Evolutionary conservation across 345 rosid species (phyloP).

Genomic region (Erucastrum elatum): DNA sequence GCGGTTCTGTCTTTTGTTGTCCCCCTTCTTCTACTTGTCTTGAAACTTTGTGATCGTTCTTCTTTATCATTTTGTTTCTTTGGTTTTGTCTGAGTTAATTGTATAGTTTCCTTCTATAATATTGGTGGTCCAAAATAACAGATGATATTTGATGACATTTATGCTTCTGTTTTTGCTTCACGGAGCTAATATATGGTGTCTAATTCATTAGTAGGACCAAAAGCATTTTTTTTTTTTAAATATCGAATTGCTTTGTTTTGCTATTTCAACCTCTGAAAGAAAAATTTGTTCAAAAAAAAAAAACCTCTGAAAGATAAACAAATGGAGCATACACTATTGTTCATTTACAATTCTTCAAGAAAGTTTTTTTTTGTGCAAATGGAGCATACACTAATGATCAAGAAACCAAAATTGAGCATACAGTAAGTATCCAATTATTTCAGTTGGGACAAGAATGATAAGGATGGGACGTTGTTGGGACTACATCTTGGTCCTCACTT

Average conservation of each 20-base stretch:
- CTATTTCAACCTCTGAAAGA: not conserved
- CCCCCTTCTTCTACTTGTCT: slow-evolving; percentile 10
- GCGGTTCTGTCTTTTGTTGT: not conserved
- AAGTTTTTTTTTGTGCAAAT: too few species aligned
- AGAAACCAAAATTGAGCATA: not conserved
- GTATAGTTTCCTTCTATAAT: slow-evolving; percentile 24
- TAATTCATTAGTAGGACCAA: not conserved
- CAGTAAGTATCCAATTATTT: not conserved
- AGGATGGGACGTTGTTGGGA: not conserved
- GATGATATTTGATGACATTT: not conserved
- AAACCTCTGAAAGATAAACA: too few species aligned
- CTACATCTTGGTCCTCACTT: not conserved
- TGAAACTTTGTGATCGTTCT: slow-evolving; percentile 18
- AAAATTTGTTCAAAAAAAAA: too few species aligned
- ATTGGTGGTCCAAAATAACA: not conserved
- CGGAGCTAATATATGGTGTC: not conserved
- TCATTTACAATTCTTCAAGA: not conserved
- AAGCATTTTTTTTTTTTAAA: not conserved
- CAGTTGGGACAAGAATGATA: not conserved
- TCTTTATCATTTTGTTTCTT: not conserved
- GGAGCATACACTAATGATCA: too few species aligned
- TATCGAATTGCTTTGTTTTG: not conserved
- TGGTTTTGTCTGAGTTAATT: slow-evolving; percentile 24
- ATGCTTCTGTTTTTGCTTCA: not conserved
- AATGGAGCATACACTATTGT: too few species aligned